These are phyloP conservation scores for Filobasidium wieringae DNA, from an alignment of 768 basidiomycete species.

Conservation along the genomic window DNA sequence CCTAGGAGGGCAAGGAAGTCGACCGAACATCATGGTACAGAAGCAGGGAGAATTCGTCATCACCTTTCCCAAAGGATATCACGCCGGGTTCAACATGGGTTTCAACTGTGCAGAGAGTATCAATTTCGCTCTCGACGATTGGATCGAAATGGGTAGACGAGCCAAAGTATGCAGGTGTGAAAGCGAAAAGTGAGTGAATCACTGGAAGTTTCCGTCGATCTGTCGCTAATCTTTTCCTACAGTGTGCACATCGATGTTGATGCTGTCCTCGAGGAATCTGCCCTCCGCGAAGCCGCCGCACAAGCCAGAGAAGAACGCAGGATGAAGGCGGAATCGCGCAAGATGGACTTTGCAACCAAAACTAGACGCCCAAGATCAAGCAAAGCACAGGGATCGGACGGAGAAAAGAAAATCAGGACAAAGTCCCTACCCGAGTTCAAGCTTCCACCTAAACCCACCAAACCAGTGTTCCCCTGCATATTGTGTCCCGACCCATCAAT, in stretches of 20 bases:
- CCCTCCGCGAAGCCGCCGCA: constrained; percentile 26
- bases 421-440: background rate
- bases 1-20: constrained; percentile 64
- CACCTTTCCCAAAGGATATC: constrained; percentile 87
- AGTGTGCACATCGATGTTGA: constrained; percentile 93
- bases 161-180: constrained; percentile 46
- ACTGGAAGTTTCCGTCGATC: background rate
- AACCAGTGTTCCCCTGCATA: constrained; percentile 25
- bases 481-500: constrained; percentile 26
- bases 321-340: constrained; percentile 11
- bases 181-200: constrained; percentile 37
- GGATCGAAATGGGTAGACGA: constrained; percentile 74
- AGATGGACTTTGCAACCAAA: constrained; percentile 33
- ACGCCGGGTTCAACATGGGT: constrained; percentile 91
- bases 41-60: constrained; percentile 92
- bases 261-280: constrained; percentile 55
- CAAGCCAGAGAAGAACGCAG: constrained; percentile 14
- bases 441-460: background rate
- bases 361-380: constrained; percentile 41
- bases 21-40: constrained; percentile 79
- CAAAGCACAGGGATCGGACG: constrained; percentile 25
- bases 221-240: constrained; percentile 44
- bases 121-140: constrained; percentile 89
- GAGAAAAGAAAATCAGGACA: background rate
- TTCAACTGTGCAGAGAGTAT: constrained; percentile 95